Percentiles rank a stretch among this genome's conserved stretches.
phyloP scores from a whole-genome alignment of 768 basidiomycete species.

The Sporobolomyces phaffii region DNA sequence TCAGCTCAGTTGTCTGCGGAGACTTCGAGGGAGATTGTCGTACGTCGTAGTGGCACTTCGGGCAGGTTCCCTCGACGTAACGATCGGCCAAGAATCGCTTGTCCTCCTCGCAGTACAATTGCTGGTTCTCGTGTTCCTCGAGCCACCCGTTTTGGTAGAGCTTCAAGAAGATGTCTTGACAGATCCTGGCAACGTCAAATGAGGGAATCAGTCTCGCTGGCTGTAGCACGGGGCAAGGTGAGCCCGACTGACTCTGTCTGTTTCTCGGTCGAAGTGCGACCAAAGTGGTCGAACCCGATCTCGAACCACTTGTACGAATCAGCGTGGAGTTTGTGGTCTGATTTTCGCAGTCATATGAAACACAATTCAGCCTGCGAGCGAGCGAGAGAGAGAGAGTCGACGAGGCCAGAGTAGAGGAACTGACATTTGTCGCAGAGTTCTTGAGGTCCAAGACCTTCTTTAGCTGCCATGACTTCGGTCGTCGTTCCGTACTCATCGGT shows the following conservation, averaged over 20 bases:
- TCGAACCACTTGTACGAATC: constrained; percentile 98
- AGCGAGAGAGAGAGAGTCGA: constrained; percentile 26
- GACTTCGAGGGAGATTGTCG: no score
- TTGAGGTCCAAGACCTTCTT: constrained; percentile 71
- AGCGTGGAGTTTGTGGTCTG: constrained; percentile 79
- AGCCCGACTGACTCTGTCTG: constrained; percentile 69
- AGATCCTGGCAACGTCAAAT: constrained; percentile 56
- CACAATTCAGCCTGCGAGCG: no score
- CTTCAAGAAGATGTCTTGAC: constrained; percentile 80
- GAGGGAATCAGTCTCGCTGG: not conserved
- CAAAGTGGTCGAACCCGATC: constrained; percentile 93
- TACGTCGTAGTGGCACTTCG: constrained; percentile 80
- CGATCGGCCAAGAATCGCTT: constrained; percentile 84
- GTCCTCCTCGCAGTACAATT: constrained; percentile 79
- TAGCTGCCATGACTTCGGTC: constrained; percentile 92
- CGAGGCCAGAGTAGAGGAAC: not conserved
- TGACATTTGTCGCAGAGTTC: constrained; percentile 43
- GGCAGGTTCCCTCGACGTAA: constrained; percentile 96
- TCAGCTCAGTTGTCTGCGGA: no score
- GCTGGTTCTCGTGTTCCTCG: constrained; percentile 76
- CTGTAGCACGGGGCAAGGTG: not conserved
- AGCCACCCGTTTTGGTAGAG: constrained; percentile 70
- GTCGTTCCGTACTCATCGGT: constrained; percentile 99
- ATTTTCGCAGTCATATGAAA: constrained; percentile 47
- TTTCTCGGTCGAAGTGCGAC: constrained; percentile 79